Percentiles rank a stretch among this genome's conserved stretches.
Conservation (phyloP, 2,329 filamentous ascomycete species). For the Setomelanomma holmii region DNA sequence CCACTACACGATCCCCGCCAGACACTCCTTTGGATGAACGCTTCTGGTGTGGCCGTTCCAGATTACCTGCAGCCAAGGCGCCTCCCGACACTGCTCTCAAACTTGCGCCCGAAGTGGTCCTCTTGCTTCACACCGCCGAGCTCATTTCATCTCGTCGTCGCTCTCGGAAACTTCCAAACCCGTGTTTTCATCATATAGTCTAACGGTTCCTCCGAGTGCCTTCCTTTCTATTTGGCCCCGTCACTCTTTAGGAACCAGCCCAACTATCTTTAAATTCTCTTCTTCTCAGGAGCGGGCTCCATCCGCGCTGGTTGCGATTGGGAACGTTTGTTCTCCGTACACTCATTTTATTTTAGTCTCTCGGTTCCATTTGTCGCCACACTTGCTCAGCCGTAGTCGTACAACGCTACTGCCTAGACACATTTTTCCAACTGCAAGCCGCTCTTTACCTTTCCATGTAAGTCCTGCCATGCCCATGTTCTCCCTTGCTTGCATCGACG, state of each 20-base stretch:
- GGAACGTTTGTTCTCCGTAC: constrained; percentile 47
- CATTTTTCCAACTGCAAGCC: constrained; percentile 43
- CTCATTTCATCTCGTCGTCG: constrained; percentile 39
- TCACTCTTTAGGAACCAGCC: constrained; percentile 48
- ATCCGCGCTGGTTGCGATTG: constrained; percentile 49
- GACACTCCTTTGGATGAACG: constrained; percentile 47
- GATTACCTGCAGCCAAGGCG: constrained; percentile 51
- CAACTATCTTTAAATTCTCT: constrained; percentile 40
- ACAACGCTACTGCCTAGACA: constrained; percentile 44
- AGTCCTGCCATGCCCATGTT: constrained; percentile 26
- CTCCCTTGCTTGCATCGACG: constrained; percentile 38
- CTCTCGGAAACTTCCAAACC: constrained; percentile 40
- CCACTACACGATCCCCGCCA: constrained; percentile 37
- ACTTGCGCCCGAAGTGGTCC: constrained; percentile 45
- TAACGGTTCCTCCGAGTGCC: constrained; percentile 38
- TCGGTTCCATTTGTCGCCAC: constrained; percentile 33
- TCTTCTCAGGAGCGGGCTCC: constrained; percentile 48
- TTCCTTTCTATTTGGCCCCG: constrained; percentile 47
- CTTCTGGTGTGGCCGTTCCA: constrained; percentile 49
- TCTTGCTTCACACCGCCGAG: constrained; percentile 44
- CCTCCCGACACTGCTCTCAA: constrained; percentile 49
- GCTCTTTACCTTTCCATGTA: constrained; percentile 34
- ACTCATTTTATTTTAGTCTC: constrained; percentile 43
- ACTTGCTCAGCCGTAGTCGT: constrained; percentile 36
- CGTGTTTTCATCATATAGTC: constrained; percentile 47